Base-by-base conservation (phyloP, 2,329 filamentous ascomycete species). In the Pseudonectria foliicola region DNA sequence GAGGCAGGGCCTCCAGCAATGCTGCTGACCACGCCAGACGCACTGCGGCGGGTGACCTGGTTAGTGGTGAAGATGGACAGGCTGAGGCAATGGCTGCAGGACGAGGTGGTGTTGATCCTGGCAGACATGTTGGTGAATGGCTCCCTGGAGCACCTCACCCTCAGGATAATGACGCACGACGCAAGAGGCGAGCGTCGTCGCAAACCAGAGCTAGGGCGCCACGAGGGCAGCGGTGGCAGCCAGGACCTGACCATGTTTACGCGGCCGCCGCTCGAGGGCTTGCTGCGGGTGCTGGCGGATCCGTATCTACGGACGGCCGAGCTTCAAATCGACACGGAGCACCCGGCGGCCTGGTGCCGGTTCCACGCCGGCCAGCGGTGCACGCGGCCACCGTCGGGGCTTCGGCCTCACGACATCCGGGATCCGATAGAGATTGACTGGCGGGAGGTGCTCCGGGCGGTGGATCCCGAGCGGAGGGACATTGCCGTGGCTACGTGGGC, bases 201-300 rank as follows among this genome's bases (percentile, higher is more conserved):
- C 31, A 25, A 25, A 31, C 7, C 29, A 15, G 23, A 24, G 31
- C 13, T n/a, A 25, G 16, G 29, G 27, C 1, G 30, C 18, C 14
- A 27, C 26, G 11, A 14, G 23, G 8, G 33, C 26, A 14, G 33
- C 30, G 15, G 33, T 29, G 15, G 25, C 14, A 28, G 25, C 28
- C n/a, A 18, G 14, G 47, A 43, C 24, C 28, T 44, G 11, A 34
- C 33, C 27, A 43, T 54, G 16, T 56, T 59, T 31, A 35, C 42
- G n/a, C 49, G 49, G 28, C 48, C 53, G 14, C 48, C 60, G 48
- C 37, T 60, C 15, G 47, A 46, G 37, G 55, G 59, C 3, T 43
- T 71, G 7, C 44, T 71, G 29, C 50, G 53, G 33, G 48, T 71
- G 13, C 46, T 73, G 35, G 51, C 59, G 27, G 68, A 71, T 38